Percentiles rank a stretch among this genome's conserved stretches.
phyloP scores from a whole-genome alignment of 768 basidiomycete genomes.

The Roridomyces roridus region DNA sequence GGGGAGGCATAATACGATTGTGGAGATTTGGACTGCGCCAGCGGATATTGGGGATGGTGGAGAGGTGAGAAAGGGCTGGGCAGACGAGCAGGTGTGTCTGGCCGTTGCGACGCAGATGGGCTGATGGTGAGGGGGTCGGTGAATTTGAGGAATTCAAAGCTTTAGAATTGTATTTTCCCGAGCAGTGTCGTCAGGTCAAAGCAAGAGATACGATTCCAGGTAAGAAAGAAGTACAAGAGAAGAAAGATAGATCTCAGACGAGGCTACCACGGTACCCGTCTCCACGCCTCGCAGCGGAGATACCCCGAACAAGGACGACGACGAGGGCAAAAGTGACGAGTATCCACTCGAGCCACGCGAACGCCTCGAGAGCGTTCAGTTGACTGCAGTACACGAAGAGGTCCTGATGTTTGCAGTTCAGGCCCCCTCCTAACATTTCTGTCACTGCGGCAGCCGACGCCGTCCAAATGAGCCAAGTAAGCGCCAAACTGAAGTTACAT shows the following conservation, averaged over 20 bases:
- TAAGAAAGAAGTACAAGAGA: no score
- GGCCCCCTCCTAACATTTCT: slow-evolving; percentile 67
- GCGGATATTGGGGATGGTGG: slow-evolving; percentile 37
- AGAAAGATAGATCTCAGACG: slow-evolving; percentile 24
- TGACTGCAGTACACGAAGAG: slow-evolving; percentile 74
- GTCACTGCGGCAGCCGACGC: slow-evolving; percentile 78
- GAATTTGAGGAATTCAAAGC: no score
- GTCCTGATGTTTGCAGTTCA: slow-evolving; percentile 65
- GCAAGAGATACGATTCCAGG: no score
- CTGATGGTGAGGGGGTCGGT: slow-evolving; percentile 28
- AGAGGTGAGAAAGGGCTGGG: slow-evolving; percentile 38
- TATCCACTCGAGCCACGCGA: slow-evolving; percentile 79
- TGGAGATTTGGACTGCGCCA: slow-evolving; percentile 52
- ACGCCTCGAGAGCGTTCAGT: slow-evolving; percentile 76
- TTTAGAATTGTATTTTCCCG: no score
- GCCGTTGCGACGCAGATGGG: slow-evolving; percentile 47
- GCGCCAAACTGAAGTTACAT: slow-evolving; percentile 48
- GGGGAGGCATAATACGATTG: slow-evolving; percentile 41
- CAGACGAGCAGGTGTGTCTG: slow-evolving; percentile 48
- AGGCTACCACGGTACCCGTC: slow-evolving; percentile 70
- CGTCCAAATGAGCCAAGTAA: slow-evolving; percentile 84
- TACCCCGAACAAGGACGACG: slow-evolving; percentile 64
- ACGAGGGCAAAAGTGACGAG: slow-evolving; percentile 67
- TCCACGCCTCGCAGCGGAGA: slow-evolving; percentile 64
- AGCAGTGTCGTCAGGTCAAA: no score